Conservation (phyloP, 2,329 filamentous ascomycete species). For the Aspergillus oerlinghausenensis region DNA sequence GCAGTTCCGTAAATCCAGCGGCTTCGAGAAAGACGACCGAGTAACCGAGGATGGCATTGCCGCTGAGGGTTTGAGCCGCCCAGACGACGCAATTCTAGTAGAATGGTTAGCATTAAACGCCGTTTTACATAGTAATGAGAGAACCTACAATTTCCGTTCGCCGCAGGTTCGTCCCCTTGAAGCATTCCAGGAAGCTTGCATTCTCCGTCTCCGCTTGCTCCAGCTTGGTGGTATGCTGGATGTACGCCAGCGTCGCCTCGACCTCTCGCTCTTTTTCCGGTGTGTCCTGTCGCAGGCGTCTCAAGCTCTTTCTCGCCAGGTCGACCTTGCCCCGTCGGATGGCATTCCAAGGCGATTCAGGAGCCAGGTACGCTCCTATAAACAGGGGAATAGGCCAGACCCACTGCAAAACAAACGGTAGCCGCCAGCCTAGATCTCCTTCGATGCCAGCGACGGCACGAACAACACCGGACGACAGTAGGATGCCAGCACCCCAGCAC, state of each 20-base stretch:
- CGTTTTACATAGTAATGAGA: too few relatives aligned
- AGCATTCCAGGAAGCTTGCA: constrained; percentile 72
- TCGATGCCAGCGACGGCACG: constrained; percentile 14
- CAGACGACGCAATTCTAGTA: constrained; percentile 37
- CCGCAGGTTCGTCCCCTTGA: constrained; percentile 68
- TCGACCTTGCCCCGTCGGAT: constrained; percentile 6
- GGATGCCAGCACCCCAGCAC: constrained; percentile 24
- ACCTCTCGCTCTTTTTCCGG: constrained; percentile 6
- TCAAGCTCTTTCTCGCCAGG: not conserved
- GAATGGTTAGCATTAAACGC: not conserved
- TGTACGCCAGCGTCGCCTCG: constrained; percentile 75
- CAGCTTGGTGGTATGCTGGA: constrained; percentile 75
- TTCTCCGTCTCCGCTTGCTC: constrained; percentile 69
- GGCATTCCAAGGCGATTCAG: constrained; percentile 31
- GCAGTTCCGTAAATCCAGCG: constrained; percentile 34
- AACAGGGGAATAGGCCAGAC: constrained; percentile 19
- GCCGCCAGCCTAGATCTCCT: constrained; percentile 14
- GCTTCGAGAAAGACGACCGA: constrained; percentile 37
- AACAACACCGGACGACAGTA: constrained; percentile 23
- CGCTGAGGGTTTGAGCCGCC: constrained; percentile 37
- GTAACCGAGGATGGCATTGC: constrained; percentile 36
- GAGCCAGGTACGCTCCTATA: constrained; percentile 25
- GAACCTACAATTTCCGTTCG: constrained; percentile 62
- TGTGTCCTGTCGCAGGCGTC: constrained; percentile 2
- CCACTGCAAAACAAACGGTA: constrained; percentile 16